Evolutionary conservation across 768 basidiomycete species (phyloP).

Genomic region (Naganishia vishniacii): DNA sequence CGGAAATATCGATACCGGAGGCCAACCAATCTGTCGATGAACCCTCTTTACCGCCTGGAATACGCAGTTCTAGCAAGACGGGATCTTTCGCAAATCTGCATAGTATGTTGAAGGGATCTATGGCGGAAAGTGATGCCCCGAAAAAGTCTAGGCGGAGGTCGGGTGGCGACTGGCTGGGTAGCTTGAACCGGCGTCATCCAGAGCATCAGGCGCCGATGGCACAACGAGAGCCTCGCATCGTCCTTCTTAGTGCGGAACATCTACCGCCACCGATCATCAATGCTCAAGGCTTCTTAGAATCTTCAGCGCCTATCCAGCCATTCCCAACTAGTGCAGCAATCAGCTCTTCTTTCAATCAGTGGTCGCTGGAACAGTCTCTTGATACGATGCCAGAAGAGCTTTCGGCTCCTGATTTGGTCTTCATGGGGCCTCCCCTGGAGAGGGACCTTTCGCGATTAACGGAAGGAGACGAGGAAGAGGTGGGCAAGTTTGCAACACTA

Average conservation of each 20-base stretch:
- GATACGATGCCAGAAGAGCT: not conserved
- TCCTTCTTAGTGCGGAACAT: constrained; percentile 13
- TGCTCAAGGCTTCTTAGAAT: constrained; percentile 11
- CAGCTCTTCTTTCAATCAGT: not conserved
- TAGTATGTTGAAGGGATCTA: not conserved
- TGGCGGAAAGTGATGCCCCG: not conserved
- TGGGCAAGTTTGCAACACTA: not conserved
- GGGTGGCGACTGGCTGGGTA: constrained; percentile 7
- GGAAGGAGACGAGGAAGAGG: constrained; percentile 3
- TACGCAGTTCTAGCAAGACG: not conserved
- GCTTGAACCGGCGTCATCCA: not conserved
- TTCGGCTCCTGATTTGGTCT: no score
- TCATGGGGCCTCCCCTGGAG: not conserved
- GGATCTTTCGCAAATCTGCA: not conserved
- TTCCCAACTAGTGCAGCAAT: not conserved
- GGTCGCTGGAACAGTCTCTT: not conserved
- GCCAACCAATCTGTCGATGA: no score
- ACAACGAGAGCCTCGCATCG: not conserved
- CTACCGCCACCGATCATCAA: constrained; percentile 6
- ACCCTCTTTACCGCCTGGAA: not conserved
- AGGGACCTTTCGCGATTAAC: constrained; percentile 10
- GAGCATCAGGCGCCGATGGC: not conserved
- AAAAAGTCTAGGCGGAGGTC: constrained; percentile 1
- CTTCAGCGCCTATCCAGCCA: not conserved
- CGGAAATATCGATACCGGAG: no score